Evolutionary conservation across 2,329 filamentous ascomycete species (phyloP), one percentile per base, ranked within the genome.

Genomic region (Sporothrix sp.): DNA sequence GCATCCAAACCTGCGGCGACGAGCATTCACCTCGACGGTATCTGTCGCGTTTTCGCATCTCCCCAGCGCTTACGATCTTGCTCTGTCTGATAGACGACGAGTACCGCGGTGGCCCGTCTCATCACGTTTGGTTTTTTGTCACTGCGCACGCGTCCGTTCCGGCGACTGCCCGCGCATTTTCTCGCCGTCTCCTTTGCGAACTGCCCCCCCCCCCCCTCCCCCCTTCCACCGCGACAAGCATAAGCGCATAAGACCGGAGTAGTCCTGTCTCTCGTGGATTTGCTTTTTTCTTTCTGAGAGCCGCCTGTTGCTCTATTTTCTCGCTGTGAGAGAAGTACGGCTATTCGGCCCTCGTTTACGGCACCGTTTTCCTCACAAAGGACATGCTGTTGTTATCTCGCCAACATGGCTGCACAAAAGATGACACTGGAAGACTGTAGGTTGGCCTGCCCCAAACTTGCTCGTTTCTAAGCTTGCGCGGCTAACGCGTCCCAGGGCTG

Each of bases 361-460:
- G n/a, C n/a, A n/a, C n/a, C 44, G 20, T 10, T 18, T 38, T 23
- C 38, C 20, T 32, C 4, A 7, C 6, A 11, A 25, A 20, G 66
- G 80, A 81, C 70, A 85, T 85, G 81, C 76, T 72, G 66, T 68
- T 68, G 66, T 70, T 72, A 68, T 68, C 68, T 66, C 69, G 66
- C 66, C 76, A 81, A 65, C 64, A 91, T 91, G 85, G 74, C 79
- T 71, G 75, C 79, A 73, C 72, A 73, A 74, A 87, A 84, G 68
- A 88, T 93, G 85, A 82, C 81, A 69, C 75, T 95, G 73, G 85
- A 89, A 79, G 88, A 95, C 69, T 95, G 89, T 90, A 73, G 65
- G 74, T 67, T 20, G 14, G 7, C 32, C 4, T 23, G 3, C 7
- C 28, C 43, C 27, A 14, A 3, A 13, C 21, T 6, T 11, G 27